Evolutionary conservation across 208 protist species (phyloP).

Genomic region (Endotrypanum monterogeii): DNA sequence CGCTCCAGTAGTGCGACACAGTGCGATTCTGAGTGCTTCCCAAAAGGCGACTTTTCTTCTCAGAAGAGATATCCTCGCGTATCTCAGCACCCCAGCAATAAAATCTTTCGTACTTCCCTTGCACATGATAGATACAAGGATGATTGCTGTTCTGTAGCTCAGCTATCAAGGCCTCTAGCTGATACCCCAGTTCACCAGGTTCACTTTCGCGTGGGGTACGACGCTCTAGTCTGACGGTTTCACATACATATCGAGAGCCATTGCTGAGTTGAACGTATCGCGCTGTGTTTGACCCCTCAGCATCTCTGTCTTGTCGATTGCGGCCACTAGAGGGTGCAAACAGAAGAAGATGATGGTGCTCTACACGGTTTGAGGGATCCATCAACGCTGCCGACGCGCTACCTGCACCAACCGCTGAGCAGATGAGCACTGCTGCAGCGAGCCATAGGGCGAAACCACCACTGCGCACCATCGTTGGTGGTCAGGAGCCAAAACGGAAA

Average conservation of each 20-base stretch:
- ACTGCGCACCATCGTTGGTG: not conserved
- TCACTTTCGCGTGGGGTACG: not conserved
- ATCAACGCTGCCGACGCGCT: not conserved
- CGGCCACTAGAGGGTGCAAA: conserved; percentile 9
- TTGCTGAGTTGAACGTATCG: conserved; percentile 37
- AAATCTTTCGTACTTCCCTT: not conserved
- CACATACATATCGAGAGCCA: conserved; percentile 29
- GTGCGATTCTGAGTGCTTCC: not conserved
- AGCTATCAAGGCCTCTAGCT: conserved; percentile 12
- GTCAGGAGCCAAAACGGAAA: not conserved
- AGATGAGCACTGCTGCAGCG: not conserved
- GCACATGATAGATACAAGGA: conserved; percentile 10
- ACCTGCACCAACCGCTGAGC: not conserved
- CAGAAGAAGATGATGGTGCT: conserved; percentile 18
- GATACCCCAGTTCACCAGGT: not conserved
- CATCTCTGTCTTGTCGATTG: not conserved
- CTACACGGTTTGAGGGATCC: conserved; percentile 12
- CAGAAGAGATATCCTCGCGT: not conserved
- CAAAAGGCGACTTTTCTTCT: not conserved
- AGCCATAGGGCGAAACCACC: not conserved
- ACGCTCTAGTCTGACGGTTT: conserved; percentile 3
- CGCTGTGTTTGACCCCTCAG: not conserved
- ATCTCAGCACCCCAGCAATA: conserved; percentile 24
- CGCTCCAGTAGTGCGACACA: conserved; percentile 6
- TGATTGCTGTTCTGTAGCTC: not conserved